phyloP scores from a whole-genome alignment of 768 basidiomycete species.

The Leccinum boreale region DNA sequence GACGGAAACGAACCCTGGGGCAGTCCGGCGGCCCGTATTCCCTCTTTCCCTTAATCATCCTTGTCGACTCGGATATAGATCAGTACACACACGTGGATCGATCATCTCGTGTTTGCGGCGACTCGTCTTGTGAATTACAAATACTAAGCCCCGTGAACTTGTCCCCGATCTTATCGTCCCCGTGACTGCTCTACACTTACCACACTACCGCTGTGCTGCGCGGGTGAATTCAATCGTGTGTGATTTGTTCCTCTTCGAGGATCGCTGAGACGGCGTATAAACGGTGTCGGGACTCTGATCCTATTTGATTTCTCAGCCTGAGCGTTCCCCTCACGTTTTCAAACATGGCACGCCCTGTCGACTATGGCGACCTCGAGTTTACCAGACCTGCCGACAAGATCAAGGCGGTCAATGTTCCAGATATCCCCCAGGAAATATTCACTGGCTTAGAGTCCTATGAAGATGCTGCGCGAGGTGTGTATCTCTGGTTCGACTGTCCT shows the following conservation, averaged over 20 bases:
- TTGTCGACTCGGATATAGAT: conserved; percentile 1
- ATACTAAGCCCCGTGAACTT: not conserved
- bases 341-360: conserved; percentile 20
- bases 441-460: conserved; percentile 38
- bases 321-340: not conserved
- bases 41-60: not conserved
- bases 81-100: not conserved
- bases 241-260: not conserved
- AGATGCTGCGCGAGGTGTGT: conserved; percentile 35
- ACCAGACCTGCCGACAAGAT: conserved; percentile 37
- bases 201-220: not conserved
- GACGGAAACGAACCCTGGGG: too few species aligned
- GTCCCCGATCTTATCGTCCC: conserved; percentile 4
- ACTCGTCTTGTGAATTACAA: not conserved
- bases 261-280: conserved; percentile 4
- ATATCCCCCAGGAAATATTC: conserved; percentile 32
- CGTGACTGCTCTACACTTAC: not conserved
- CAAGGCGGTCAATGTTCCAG: conserved; percentile 36
- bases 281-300: not conserved
- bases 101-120: conserved; percentile 2
- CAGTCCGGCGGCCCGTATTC: not conserved
- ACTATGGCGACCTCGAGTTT: conserved; percentile 33
- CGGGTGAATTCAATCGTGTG: not conserved
- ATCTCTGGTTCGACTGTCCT: not conserved
- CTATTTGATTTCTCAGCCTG: not conserved